A percentile compares a stretch with the other conserved stretches of the same genome.
Evolutionary conservation across 2,329 filamentous ascomycete species (phyloP).

Genomic region (Pseudocercospora musae): DNA sequence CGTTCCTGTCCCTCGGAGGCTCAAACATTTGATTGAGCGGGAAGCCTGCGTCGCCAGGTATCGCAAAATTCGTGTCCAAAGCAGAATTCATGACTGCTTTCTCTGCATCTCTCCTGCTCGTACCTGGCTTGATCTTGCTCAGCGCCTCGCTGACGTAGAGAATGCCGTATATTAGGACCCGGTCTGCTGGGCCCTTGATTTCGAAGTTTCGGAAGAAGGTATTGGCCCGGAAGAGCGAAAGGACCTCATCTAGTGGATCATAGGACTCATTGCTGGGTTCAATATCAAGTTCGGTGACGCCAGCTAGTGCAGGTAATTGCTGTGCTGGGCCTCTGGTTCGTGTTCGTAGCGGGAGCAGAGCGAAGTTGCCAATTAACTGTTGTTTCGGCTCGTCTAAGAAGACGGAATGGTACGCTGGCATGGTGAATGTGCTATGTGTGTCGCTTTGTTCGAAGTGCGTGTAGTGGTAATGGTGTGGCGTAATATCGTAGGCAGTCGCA

Average conservation of each 20-base stretch:
- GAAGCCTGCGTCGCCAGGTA: conserved; percentile 89
- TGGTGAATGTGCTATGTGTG: conserved; percentile 13
- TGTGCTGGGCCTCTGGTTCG: conserved; percentile 94
- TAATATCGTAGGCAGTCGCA: conserved; percentile 9
- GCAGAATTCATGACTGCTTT: conserved; percentile 84
- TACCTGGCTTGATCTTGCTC: conserved; percentile 75
- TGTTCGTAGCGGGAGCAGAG: conserved; percentile 88
- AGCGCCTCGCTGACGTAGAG: conserved; percentile 90
- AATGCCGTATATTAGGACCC: conserved; percentile 94
- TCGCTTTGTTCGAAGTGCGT: background rate
- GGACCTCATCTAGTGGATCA: conserved; percentile 91
- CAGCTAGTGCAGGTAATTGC: conserved; percentile 62
- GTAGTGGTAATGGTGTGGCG: background rate
- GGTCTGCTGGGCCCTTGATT: conserved; percentile 92
- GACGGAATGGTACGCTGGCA: conserved; percentile 86
- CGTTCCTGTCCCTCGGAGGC: conserved; percentile 77
- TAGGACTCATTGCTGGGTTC: conserved; percentile 90
- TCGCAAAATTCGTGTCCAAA: conserved; percentile 88
- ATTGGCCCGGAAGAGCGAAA: conserved; percentile 92
- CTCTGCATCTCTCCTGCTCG: conserved; percentile 63
- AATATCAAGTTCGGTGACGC: conserved; percentile 55
- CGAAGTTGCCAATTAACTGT: conserved; percentile 78
- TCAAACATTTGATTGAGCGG: conserved; percentile 97
- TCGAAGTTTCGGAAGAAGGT: conserved; percentile 99
- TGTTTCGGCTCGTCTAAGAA: conserved; percentile 78